Conservation (phyloP, 129 eudicot species). For the Chrysanthemum makinoi region DNA sequence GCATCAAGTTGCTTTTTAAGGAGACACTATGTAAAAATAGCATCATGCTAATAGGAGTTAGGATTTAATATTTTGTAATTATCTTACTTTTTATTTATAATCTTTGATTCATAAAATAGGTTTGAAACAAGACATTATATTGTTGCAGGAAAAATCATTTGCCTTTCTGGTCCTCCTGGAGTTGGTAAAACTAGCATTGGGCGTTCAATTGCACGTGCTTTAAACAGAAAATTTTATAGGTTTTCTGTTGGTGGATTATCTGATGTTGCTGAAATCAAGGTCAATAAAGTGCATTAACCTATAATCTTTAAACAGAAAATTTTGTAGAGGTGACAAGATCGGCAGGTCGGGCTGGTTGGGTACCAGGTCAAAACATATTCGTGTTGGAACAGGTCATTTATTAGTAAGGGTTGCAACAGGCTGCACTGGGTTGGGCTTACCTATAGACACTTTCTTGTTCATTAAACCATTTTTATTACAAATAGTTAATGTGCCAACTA, state of each 20-base stretch:
- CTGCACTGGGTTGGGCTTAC: background rate
- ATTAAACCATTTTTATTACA: background rate
- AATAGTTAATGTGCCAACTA: background rate
- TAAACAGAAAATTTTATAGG: conserved; percentile 87
- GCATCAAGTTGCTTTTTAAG: background rate
- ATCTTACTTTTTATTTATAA: background rate
- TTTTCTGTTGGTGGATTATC: conserved; percentile 99
- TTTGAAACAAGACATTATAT: conserved; percentile 7
- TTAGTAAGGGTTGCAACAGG: background rate
- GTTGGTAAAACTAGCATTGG: conserved; percentile 99
- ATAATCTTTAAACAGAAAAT: too few relatives aligned
- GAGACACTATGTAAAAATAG: background rate
- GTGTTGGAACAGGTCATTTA: background rate
- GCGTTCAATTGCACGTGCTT: conserved; percentile 97
- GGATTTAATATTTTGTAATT: background rate
- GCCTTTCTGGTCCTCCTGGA: conserved; percentile 99
- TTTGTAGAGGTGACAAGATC: background rate
- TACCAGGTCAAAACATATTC: background rate
- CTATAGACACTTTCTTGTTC: background rate
- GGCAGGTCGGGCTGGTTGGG: background rate
- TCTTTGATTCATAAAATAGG: background rate
- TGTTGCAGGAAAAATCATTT: conserved; percentile 71
- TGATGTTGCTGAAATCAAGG: conserved; percentile 99
- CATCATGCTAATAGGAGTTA: background rate
- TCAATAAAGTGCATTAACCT: conserved; percentile 16